Evolutionary conservation across 2,329 filamentous ascomycete species (phyloP).

Genomic region (Thyridium curvatum): DNA sequence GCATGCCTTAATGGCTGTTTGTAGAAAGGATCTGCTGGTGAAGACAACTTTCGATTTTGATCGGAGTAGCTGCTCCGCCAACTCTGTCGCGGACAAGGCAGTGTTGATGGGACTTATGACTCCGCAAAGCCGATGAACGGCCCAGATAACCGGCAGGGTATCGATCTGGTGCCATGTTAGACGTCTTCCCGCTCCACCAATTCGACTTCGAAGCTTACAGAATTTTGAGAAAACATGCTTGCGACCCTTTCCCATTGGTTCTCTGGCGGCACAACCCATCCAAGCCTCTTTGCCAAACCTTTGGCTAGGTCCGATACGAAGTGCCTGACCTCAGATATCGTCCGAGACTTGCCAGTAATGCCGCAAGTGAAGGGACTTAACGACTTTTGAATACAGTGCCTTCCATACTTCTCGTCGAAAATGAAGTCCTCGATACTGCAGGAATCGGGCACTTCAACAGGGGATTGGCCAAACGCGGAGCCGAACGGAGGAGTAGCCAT

Average conservation of each 20-base stretch:
- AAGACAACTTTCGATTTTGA: constrained; percentile 63
- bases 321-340: constrained; percentile 5
- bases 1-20: constrained; percentile 56
- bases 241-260: constrained; percentile 74
- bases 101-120: constrained; percentile 65
- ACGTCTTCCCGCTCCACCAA: too few relatives aligned
- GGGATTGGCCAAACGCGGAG: too few relatives aligned
- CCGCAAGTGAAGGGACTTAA: constrained; percentile 17
- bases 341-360: constrained; percentile 12
- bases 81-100: constrained; percentile 58
- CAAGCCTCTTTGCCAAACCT: constrained; percentile 59
- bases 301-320: constrained; percentile 19
- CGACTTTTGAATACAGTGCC: constrained; percentile 55
- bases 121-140: constrained; percentile 49
- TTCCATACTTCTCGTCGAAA: constrained; percentile 64
- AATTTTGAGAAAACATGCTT: constrained; percentile 66
- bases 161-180: too few relatives aligned
- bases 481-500: too few relatives aligned
- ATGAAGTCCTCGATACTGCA: constrained; percentile 74
- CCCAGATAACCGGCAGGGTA: constrained; percentile 46
- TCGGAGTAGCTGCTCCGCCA: constrained; percentile 61
- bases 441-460: too few relatives aligned
- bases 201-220: too few relatives aligned
- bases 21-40: constrained; percentile 59
- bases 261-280: constrained; percentile 62